A percentile compares a stretch with the other conserved stretches of the same genome.
phyloP scores from a whole-genome alignment of 495 filamentous ascomycete genomes.

The Trichoderma parareesei region DNA sequence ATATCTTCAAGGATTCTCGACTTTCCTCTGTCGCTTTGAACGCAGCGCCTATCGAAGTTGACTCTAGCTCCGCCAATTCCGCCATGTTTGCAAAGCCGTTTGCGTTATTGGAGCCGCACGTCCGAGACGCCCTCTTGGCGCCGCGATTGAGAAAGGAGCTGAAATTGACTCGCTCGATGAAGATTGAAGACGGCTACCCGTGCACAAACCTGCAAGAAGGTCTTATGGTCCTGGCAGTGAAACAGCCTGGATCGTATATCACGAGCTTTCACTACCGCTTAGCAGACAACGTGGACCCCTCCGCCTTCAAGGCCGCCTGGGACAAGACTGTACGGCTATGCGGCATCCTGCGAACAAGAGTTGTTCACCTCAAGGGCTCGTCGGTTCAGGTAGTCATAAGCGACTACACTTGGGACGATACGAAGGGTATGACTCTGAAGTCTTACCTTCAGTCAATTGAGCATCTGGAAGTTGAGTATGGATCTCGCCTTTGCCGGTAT shows the following conservation, averaged over 20 bases:
- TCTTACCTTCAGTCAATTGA: background rate
- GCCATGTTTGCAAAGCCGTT: background rate
- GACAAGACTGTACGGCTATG: constrained; percentile 41
- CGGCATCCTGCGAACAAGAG: constrained; percentile 57
- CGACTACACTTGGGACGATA: background rate
- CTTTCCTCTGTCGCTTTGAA: background rate
- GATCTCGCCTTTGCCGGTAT: background rate
- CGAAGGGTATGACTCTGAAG: background rate
- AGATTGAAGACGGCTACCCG: constrained; percentile 22
- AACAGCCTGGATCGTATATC: constrained; percentile 33
- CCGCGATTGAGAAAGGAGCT: background rate
- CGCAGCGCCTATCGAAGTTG: constrained; percentile 11
- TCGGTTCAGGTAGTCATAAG: constrained; percentile 20
- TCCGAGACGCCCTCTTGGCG: background rate
- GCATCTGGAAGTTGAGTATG: background rate
- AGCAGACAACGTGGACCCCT: constrained; percentile 27
- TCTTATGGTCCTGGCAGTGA: constrained; percentile 36
- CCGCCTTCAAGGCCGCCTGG: constrained; percentile 41
- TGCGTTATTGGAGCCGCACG: background rate
- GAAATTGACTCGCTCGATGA: background rate
- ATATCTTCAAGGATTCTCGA: constrained; percentile 40
- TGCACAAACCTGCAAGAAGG: constrained; percentile 50
- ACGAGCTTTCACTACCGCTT: constrained; percentile 36
- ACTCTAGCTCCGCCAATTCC: constrained; percentile 23
- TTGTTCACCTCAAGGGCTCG: constrained; percentile 7